phyloP scores from a whole-genome alignment of 2,329 filamentous ascomycete genomes.

The Xylaria sp. region DNA sequence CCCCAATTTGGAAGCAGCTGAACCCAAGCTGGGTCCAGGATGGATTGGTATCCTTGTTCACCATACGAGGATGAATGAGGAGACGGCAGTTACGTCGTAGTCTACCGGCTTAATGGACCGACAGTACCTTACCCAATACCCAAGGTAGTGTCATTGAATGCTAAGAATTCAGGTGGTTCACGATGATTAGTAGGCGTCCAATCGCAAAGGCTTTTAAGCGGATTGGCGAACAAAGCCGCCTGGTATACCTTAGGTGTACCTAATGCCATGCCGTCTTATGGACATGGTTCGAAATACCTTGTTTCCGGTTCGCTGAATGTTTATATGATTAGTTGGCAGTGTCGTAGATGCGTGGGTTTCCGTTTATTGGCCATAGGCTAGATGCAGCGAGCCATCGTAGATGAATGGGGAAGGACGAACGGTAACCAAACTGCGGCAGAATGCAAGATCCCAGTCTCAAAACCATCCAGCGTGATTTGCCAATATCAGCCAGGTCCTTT shows the following conservation, averaged over 20 bases:
- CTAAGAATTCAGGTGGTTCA: background rate
- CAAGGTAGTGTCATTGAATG: background rate
- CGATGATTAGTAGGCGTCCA: background rate
- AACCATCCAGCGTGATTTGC: background rate
- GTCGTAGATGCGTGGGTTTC: background rate
- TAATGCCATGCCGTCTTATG: too few species aligned
- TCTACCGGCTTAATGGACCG: background rate
- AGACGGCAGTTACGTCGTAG: background rate
- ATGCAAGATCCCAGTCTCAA: constrained; percentile 7
- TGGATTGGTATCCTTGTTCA: background rate
- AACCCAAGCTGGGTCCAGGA: constrained; percentile 15
- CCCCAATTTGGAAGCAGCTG: constrained; percentile 28
- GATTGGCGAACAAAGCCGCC: background rate
- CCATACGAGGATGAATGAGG: background rate
- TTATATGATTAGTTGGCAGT: background rate
- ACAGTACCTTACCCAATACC: background rate
- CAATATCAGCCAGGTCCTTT: constrained; percentile 2
- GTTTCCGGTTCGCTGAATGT: background rate
- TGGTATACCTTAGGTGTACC: too few species aligned
- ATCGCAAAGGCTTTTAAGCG: background rate
- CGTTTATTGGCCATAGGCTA: background rate
- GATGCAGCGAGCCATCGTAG: constrained; percentile 6
- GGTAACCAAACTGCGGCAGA: background rate
- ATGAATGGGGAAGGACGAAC: background rate
- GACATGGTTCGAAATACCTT: too few species aligned